phyloP scores from a whole-genome alignment of 345 rosid genomes.

The Salix viminalis region DNA sequence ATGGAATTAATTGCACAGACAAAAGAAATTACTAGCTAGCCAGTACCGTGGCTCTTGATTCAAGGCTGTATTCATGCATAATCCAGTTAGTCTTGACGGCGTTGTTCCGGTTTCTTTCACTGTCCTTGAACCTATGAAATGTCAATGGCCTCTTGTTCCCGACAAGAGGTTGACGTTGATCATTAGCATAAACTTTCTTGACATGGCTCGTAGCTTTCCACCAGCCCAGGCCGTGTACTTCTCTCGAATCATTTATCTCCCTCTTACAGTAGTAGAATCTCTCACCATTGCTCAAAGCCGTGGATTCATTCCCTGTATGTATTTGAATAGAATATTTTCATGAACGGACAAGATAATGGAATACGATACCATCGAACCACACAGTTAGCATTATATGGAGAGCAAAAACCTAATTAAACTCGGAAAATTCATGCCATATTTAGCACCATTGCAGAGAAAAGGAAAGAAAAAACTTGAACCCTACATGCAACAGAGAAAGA shows the following conservation, averaged over 20 bases:
- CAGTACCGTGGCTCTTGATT: constrained; percentile 15
- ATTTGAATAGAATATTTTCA: no score
- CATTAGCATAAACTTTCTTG: constrained; percentile 21
- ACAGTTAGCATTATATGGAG: no score
- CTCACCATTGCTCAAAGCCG: constrained; percentile 3
- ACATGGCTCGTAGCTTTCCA: constrained; percentile 51
- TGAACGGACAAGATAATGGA: no score
- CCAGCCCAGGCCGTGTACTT: constrained; percentile 40
- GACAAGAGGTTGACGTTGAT: not conserved
- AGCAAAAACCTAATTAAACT: no score
- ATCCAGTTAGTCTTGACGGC: constrained; percentile 35
- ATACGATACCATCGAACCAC: no score
- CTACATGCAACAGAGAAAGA: not conserved
- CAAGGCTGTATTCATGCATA: constrained; percentile 24
- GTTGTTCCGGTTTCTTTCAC: constrained; percentile 17
- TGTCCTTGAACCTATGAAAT: constrained; percentile 28
- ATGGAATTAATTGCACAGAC: not conserved
- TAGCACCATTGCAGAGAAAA: not conserved
- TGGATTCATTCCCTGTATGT: constrained; percentile 4
- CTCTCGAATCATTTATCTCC: constrained; percentile 29
- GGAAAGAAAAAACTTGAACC: not conserved
- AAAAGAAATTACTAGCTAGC: not conserved
- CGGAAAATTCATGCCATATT: no score
- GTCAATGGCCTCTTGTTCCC: constrained; percentile 30
- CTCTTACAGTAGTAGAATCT: constrained; percentile 20